These are phyloP conservation scores for Sophora flavescens DNA, from an alignment of 306 rosid species.

Conservation along the genomic window DNA sequence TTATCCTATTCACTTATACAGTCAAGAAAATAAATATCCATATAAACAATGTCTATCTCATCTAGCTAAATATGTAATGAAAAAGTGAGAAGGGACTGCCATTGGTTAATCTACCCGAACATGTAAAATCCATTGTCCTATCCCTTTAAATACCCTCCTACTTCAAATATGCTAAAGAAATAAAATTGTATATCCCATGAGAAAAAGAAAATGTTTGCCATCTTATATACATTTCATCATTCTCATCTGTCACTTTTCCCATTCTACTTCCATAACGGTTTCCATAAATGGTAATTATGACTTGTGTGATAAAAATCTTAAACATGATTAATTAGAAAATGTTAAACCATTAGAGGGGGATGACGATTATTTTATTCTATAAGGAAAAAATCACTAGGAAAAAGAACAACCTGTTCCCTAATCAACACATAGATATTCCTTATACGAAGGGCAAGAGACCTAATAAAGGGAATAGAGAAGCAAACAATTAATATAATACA, in stretches of 20 bases:
- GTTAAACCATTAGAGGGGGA: background rate
- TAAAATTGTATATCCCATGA: background rate
- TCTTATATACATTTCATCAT: conserved; percentile 7
- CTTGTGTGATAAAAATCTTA: background rate
- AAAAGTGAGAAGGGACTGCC: background rate
- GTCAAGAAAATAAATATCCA: background rate
- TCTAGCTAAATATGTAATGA: conserved; percentile 1
- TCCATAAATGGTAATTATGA: conserved; percentile 22
- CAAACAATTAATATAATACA: conserved; percentile 2
- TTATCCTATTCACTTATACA: background rate
- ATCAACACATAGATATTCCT: conserved; percentile 23
- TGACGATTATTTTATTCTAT: background rate
- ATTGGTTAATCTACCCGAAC: background rate
- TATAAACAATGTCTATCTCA: conserved; percentile 3
- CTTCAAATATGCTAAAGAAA: background rate
- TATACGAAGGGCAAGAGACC: conserved; percentile 11
- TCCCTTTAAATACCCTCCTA: conserved; percentile 3
- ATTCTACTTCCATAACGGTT: background rate
- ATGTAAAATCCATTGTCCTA: background rate
- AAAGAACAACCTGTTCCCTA: conserved; percentile 32
- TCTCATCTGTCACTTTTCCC: background rate
- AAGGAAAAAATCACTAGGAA: background rate
- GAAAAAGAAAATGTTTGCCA: background rate
- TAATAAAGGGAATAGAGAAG: conserved; percentile 20
- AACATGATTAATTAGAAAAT: conserved; percentile 7